Base-by-base conservation (phyloP, 2,329 filamentous ascomycete genomes). In the Anisogramma anomala region DNA sequence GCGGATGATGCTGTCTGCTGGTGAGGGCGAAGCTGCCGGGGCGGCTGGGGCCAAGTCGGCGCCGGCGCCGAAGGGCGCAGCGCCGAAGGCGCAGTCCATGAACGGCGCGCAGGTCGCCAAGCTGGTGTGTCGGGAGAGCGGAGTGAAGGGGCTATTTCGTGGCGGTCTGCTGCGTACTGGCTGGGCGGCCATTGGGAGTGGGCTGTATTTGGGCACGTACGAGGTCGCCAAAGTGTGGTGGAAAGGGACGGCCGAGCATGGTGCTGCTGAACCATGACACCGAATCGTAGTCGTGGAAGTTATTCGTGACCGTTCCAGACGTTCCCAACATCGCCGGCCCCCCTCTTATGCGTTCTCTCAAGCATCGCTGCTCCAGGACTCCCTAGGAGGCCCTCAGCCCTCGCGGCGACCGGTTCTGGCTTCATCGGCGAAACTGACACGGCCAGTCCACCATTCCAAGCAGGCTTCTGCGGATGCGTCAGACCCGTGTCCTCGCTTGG, bases 201-300 rank as follows among this genome's bases (percentile, higher is more conserved):
- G 86, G 3, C 62, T 94, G 42, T 94, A 94, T 66, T 63, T 94
- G 31, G 84, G 85, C 18, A 81, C 83, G 32, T 94, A 94, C 61
- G 87, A 94, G 59, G 79, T 79, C 49, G 81, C 83, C 8, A 79
- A 85, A 54, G 65, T 74, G 28, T 84, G 75, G 67, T 58, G 81
- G 48, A 65, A 62, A 36, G 53, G 58, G 34, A 28, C 33, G 14
- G 56, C 60, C 39, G 71, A 66, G 48, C 60, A 63, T 38, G 57
- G 49, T 39, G 57, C 49, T 31, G 64, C n/a, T n/a, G n/a, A n/a
- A 68, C 35, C 64, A 68, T 13, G 66, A 58, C 4, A 45, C 37
- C 9, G 51, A 33, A 10, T 36, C 55, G 27, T 58, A 47, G 53
- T n/a, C n/a, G n/a, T n/a, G n/a, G n/a, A n/a, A n/a, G n/a, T n/a